Base-by-base conservation (phyloP, 2,329 filamentous ascomycete species). In the Fusarium haematococcum region DNA sequence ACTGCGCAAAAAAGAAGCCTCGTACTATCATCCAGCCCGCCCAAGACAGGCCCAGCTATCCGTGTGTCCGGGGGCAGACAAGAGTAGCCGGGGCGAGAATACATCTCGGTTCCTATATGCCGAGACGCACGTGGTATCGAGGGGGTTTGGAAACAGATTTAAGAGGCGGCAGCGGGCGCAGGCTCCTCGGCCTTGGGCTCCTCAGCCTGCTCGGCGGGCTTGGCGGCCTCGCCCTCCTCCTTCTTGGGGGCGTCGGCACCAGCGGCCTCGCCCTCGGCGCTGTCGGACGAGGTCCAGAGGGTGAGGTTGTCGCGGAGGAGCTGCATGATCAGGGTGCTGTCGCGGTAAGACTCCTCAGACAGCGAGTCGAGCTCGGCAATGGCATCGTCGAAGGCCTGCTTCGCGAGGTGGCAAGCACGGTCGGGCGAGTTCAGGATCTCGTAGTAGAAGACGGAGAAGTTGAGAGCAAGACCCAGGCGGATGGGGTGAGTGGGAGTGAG, bases 361-460 rank as follows among this genome's bases (percentile, higher is more conserved):
- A 98, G 89, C 78, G 95, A 98, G 86, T 98, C 95, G 79, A 98
- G 94, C 90, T 98, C 95, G 82, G 96, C 96, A 85, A 98, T 98
- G 82, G 96, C 96, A 85, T 98, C 96, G 84, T 98, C 96, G 83
- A 98, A 98, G 61, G 97, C 96, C 90, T 98, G 96, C 92, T 98
- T 98, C 86, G 96, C 96, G 78, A 98, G 92, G 85, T 98, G 96
- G 92, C 96, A 98, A 83, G 96, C 96, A 84, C 97, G 96, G 85
- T 98, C 97, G 76, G 96, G 96, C 52, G 96, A 95, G 90, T 98
- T 99, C 82, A 98, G 90, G 85, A 98, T 99, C 92, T 99, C 97
- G 86, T 99, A 99, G 93, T 98, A 98, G 91, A 98, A 98, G 82
- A 98, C 96, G 76, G 95, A 98, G 92, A 98, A 98, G 93, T 98